A percentile compares a stretch with the other conserved stretches of the same genome.
These are phyloP conservation scores for Cyberlindnera bimundalis DNA, from an alignment of 805 yeast species.

Conservation along the genomic window DNA sequence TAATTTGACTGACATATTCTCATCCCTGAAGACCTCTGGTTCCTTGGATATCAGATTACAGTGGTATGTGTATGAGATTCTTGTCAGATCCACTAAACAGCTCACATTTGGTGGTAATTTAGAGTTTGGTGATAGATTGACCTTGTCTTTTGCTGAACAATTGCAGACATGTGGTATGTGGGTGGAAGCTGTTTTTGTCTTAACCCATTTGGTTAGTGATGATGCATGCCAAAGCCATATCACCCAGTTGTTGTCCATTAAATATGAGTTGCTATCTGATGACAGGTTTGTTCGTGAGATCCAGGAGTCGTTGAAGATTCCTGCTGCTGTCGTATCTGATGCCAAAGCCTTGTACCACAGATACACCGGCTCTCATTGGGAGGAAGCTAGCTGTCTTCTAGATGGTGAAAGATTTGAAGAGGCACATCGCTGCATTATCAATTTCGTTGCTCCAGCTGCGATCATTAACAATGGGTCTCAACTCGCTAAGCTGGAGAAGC, in stretches of 20 bases:
- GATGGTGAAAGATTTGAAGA: slow-evolving; percentile 56
- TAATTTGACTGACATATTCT: slow-evolving; percentile 17
- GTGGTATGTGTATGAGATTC: slow-evolving; percentile 51
- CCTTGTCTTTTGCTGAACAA: slow-evolving; percentile 47
- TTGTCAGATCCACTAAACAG: slow-evolving; percentile 33
- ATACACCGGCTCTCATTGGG: slow-evolving; percentile 46
- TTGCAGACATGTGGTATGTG: slow-evolving; percentile 45
- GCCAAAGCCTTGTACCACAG: slow-evolving; percentile 59
- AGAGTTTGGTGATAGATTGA: slow-evolving; percentile 35
- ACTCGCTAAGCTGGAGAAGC: slow-evolving; percentile 29
- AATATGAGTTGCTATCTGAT: slow-evolving; percentile 23
- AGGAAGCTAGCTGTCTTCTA: slow-evolving; percentile 59
- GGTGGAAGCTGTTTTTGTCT: slow-evolving; percentile 61
- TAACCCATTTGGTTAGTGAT: slow-evolving; percentile 54
- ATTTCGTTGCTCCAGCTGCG: slow-evolving; percentile 67
- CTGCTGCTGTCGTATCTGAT: slow-evolving; percentile 45
- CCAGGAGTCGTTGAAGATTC: slow-evolving; percentile 42
- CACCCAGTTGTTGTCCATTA: slow-evolving; percentile 25
- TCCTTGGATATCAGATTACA: slow-evolving; percentile 37
- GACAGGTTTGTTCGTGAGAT: slow-evolving; percentile 33
- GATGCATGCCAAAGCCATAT: slow-evolving; percentile 40
- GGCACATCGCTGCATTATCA: slow-evolving; percentile 59
- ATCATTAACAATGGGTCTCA: slow-evolving; percentile 46
- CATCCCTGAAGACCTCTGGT: slow-evolving; percentile 14
- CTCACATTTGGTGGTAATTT: slow-evolving; percentile 24